Evolutionary conservation across 306 rosid genomes (phyloP), one percentile per base, ranked within the genome.

Genomic region (Pterocarpus macrocarpus): DNA sequence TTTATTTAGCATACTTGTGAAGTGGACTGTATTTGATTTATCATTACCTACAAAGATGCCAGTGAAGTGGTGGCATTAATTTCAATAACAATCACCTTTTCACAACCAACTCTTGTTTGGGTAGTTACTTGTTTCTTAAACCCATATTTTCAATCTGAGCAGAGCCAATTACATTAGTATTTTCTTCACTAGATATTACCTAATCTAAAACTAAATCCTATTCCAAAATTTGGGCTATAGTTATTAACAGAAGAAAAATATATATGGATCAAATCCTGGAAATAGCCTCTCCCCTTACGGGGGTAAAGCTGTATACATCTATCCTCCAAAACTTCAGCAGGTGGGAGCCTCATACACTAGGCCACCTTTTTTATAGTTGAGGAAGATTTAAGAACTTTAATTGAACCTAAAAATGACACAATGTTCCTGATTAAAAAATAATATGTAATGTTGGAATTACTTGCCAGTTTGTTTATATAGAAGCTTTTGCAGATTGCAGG

Each of bases 401-500:
- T 81, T 5, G 55, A 39, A 68, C 34, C 12, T 56, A 11, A 64
- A 49, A 66, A 8, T 78, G 45, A 14, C 63, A 16, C 69, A 64
- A 38, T 43, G 59, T 34, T 62, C 32, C 8, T 47, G 68, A 17
- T 72, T 69, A 17, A 78, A 35, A 11, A 13, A 39, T 36, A 30
- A 13, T 70, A 30, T 70, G 36, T 38, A 72, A 57, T 49, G 33
- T 59, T 32, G 45, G 17, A 15, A 67, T 38, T 53, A 30, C 28
- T 72, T 41, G 70, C 52, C 36, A 38, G 45, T 38, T 73, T 41
- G 64, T 70, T 79, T 28, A 79, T 8, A 53, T 52, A 49, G 77
- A 71, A 71, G 16, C 64, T 11, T 86, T 72, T 84, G 17, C 78
- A 81, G 99, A 77, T 95, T 89, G 73, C 85, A 41, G 99, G 99